These are phyloP conservation scores for Oxytropis ochrocephala DNA, from an alignment of 306 rosid genomes.

Conservation along the genomic window DNA sequence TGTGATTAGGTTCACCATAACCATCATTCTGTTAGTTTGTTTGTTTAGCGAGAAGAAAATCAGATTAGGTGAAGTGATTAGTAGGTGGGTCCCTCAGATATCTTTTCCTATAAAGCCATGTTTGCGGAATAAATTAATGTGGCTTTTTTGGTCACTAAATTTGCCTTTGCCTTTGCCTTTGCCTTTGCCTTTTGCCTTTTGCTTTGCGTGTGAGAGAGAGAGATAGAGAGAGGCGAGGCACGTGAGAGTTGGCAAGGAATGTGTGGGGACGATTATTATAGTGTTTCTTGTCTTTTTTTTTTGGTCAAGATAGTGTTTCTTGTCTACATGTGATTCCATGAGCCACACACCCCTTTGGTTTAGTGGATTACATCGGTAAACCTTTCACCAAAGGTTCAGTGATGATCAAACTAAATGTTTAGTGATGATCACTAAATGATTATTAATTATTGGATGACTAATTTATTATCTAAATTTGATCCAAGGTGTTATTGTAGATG, in stretches of 20 bases:
- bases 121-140: not conserved
- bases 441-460: no score
- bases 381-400: no score
- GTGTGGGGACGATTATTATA: not conserved
- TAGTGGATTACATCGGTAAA: no score
- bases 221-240: no score
- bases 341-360: not conserved
- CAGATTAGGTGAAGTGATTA: constrained; percentile 15
- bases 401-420: no score
- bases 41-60: constrained; percentile 14
- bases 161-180: not conserved
- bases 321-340: not conserved
- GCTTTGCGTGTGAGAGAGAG: no score
- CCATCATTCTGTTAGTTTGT: constrained; percentile 15
- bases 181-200: no score
- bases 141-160: not conserved
- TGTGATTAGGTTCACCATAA: constrained; percentile 28
- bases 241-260: constrained; percentile 2
- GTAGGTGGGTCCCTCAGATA: constrained; percentile 11
- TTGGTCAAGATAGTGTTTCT: no score
- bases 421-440: no score
- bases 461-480: no score
- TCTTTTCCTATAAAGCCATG: not conserved
- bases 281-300: no score
- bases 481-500: no score